These are phyloP conservation scores for Escallonia herrerae DNA, from an alignment of 129 eudicot species.

Conservation along the genomic window DNA sequence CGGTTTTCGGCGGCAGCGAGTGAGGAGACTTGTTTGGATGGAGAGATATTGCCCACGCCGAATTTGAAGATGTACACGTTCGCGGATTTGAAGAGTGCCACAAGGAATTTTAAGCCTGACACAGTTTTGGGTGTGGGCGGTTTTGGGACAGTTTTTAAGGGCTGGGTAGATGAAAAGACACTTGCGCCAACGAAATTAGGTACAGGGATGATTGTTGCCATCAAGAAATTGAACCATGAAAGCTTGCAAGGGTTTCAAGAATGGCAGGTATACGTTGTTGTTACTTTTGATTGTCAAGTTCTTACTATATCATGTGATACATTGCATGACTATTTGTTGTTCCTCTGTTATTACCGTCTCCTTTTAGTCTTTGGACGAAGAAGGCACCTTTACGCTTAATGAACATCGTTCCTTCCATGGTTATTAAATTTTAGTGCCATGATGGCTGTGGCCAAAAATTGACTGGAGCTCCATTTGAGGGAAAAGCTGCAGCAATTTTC, in stretches of 20 bases:
- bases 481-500: no score
- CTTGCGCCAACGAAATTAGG: slow-evolving; percentile 41
- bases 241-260: slow-evolving; percentile 73
- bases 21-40: slow-evolving; percentile 22
- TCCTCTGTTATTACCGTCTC: no score
- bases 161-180: slow-evolving; percentile 77
- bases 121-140: slow-evolving; percentile 72
- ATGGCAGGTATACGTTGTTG: slow-evolving; percentile 55
- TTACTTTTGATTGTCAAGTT: no score
- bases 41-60: slow-evolving; percentile 61
- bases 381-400: no score
- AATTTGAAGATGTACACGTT: slow-evolving; percentile 49
- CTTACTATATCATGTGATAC: no score
- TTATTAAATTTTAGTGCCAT: no score
- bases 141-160: slow-evolving; percentile 74
- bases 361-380: no score
- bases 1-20: slow-evolving; percentile 26
- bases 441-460: no score
- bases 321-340: no score
- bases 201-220: slow-evolving; percentile 54
- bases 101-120: slow-evolving; percentile 58
- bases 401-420: no score
- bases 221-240: slow-evolving; percentile 59
- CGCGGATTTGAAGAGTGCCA: slow-evolving; percentile 54
- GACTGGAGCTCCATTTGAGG: no score